Evolutionary conservation across 768 basidiomycete species (phyloP), one percentile per base, ranked within the genome.

Genomic region (Suillus ampliporus): DNA sequence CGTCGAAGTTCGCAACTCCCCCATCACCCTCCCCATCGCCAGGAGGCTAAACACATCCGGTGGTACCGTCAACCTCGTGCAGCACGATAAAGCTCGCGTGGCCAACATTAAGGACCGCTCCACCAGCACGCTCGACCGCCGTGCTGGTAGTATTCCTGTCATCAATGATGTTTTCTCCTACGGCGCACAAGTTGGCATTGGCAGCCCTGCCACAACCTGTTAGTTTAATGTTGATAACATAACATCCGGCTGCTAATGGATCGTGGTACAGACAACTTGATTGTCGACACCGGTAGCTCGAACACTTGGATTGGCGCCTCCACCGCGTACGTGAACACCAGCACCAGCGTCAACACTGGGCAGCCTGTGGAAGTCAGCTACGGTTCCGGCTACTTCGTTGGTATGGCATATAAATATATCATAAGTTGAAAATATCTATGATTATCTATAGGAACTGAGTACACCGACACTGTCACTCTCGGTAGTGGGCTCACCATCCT

Each of bases 301-400:
- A 89, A 89, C 76, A 89, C 88, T 28, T 90, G 89, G 88, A 77
- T 90, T 48, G 88, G 88, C 26, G 86, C 89, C 31, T 66, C 43
- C 13, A 74, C 67, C 26, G n/a, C 73, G 4, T 90, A 86, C 68
- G 70, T 70, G 21, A 63, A 65, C 64, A 89, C 89, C 9, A 77
- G 77, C 60, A 83, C 86, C 34, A 87, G 84, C 61, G 69, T 43
- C 10, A 63, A 78, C 64, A 89, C 86, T n/a, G 64, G 67, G 1
- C 67, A 85, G 61, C 34, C 68, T 41, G 85, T 90, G 65, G 86
- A 82, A 72, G 47, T 80, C 74, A 26, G 17, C n/a, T 34, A 38
- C 31, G 57, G 9, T 23, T 47, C 58, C 38, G 26, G 53, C 15
- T 43, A 8, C 23, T n/a, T 87, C 75, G 80, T 79, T 37, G 85